These are phyloP conservation scores for Xylaria sp. DNA, from an alignment of 2,329 filamentous ascomycete genomes.

Conservation along the genomic window DNA sequence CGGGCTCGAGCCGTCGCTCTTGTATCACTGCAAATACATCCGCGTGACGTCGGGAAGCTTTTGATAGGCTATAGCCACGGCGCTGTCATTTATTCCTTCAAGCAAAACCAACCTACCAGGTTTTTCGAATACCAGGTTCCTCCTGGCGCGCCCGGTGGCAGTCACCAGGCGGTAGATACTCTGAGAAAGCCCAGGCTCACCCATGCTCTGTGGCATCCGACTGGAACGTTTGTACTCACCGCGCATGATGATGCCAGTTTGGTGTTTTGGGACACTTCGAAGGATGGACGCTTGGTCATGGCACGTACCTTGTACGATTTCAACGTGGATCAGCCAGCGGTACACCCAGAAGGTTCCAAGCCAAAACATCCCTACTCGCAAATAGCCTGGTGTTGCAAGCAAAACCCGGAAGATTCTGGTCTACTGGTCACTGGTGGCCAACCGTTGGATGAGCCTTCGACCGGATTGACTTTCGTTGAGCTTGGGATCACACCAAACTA, in stretches of 20 bases:
- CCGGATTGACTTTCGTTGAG: constrained; percentile 89
- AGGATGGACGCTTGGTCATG: constrained; percentile 85
- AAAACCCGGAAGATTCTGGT: constrained; percentile 92
- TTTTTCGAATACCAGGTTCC: constrained; percentile 88
- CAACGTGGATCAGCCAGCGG: constrained; percentile 75
- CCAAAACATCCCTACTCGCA: constrained; percentile 80
- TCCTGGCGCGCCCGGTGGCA: constrained; percentile 84
- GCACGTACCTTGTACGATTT: constrained; percentile 82
- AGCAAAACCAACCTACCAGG: constrained; percentile 81
- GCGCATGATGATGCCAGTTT: constrained; percentile 91
- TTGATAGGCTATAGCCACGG: constrained; percentile 92
- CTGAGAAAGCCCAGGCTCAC: constrained; percentile 78
- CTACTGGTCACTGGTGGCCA: constrained; percentile 87
- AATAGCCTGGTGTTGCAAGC: constrained; percentile 93
- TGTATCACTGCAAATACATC: constrained; percentile 85
- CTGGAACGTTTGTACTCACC: constrained; percentile 87
- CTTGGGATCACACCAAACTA: constrained; percentile 90
- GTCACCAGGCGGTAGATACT: constrained; percentile 70
- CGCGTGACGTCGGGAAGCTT: constrained; percentile 89
- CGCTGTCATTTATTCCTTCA: constrained; percentile 92
- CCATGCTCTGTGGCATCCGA: constrained; percentile 93
- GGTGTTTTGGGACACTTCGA: constrained; percentile 88
- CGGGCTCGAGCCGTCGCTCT: constrained; percentile 70
- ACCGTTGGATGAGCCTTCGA: constrained; percentile 71
- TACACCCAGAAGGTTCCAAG: constrained; percentile 62